Base-by-base conservation (phyloP, 345 rosid genomes). In the Sisymbrium altissimum region DNA sequence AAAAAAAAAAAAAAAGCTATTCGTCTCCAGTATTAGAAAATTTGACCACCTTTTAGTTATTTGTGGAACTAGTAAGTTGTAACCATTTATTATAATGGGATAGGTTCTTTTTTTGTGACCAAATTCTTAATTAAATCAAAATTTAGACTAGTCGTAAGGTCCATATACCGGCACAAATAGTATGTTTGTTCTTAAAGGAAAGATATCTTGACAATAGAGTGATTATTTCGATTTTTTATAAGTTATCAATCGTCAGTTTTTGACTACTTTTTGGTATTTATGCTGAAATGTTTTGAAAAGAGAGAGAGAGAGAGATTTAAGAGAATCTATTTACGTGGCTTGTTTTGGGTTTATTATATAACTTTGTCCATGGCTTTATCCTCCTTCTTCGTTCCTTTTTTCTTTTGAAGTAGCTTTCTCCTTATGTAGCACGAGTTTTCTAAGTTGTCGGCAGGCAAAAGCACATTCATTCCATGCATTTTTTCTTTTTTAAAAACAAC, bases 401-500 rank as follows among this genome's bases (percentile, higher is more conserved):
- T 60, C 0, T 27, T 23, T 27, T 6, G n/a, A 62, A 62, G 35
- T 44, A 64, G 45, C 45, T 48, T 48, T 65, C 70, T 38, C 17
- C 27, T 21, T 7, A 21, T 32, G 4, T 49, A 41, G 32, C 64
- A 68, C 64, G 58, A 75, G 50, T 52, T 68, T 18, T 68, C 79
- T 15, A 62, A 53, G 49, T 62, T 68, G 79, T 68, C 79, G 70
- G 79, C 74, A 75, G 74, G 58, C 46, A 61, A 54, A 58, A 62
- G 7, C 41, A 32, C 48, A 32, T 60, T 30, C 64, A 33, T 69
- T 69, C 18, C 38, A 39, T 74, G 36, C 53, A 45, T 14, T 41
- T 14, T 38, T 38, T 11, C 18, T 12, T 13, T 32, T 11, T 9
- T 5, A 45, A 1, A 9, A 32, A 4, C 5, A 7, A 11, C 3